Evolutionary conservation across 2,329 filamentous ascomycete species (phyloP), one percentile per base, ranked within the genome.

Genomic region (Fusarium drepaniforme): DNA sequence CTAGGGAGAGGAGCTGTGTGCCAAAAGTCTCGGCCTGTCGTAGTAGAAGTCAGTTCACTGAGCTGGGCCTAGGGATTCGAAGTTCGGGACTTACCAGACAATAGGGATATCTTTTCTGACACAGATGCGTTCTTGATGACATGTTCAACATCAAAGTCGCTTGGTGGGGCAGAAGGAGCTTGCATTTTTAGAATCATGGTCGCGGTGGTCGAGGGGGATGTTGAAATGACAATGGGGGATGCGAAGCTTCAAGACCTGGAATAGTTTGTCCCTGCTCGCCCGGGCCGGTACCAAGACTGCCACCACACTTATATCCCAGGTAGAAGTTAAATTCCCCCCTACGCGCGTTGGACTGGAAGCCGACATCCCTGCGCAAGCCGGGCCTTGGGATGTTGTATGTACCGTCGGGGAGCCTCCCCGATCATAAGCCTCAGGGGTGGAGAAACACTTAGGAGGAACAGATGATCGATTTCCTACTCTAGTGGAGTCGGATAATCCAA

Each of bases 11-110:
- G 66, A 23, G 38, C 35, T 2, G 69, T 65, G 28, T 71, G 69
- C 69, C 69, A 71, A 11, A 68, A 68, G 13, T 71, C 69, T 13
- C 7, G 30, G 9, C 67, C 67, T 66, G 15, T 42, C 13, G 37
- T 21, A 51, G 13, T 12, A 28, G 25, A 51, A 51, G 46, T 56
- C n/a, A 40, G 38, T 23, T 30, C 35, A 23, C 23, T 18, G 3
- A 28, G 2, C 15, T 12, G 5, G 12, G 8, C 12, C 4, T 8
- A 49, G 6, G 3, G 15, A 28, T 8, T 25, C 13, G 46, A 15
- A 18, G 23, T 18, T 57, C 23, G 11, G 6, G 37, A 40, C 40
- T 67, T 12, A 66, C 67, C 67, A 18, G 67, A 51, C 13, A 68
- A 25, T 7, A 68, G 12, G 4, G 62, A 56, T 25, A 68, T 61